phyloP scores from a whole-genome alignment of 495 filamentous ascomycete species.

The Bathelium albidoporum region DNA sequence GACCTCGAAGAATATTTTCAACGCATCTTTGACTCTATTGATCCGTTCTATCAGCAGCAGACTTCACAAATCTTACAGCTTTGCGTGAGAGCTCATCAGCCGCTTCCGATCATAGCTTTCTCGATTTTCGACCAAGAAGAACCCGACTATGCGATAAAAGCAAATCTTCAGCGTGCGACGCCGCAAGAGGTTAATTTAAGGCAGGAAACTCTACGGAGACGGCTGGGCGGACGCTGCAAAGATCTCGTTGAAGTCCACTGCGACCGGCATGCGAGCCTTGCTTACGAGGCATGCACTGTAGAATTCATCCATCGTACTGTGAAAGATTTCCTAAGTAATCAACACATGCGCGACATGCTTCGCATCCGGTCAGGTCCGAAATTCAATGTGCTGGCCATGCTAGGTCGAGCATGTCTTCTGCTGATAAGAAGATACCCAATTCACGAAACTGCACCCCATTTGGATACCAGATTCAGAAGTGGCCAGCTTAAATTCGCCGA shows the following conservation, averaged over 20 bases:
- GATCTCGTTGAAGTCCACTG: conserved; percentile 1
- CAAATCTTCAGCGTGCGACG: background rate
- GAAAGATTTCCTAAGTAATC: conserved; percentile 1
- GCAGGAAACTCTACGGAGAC: background rate
- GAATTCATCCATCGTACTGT: conserved; percentile 5
- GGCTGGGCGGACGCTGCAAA: background rate
- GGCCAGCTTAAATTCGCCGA: background rate
- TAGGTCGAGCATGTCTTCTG: background rate
- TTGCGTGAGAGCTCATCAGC: conserved; percentile 1
- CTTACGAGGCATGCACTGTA: background rate
- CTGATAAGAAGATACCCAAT: background rate
- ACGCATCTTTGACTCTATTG: conserved; percentile 7
- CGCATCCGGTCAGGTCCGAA: background rate
- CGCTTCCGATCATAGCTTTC: background rate
- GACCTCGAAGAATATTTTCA: conserved; percentile 5
- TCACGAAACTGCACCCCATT: background rate
- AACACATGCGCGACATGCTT: conserved; percentile 3
- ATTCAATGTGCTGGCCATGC: background rate
- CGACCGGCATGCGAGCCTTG: background rate
- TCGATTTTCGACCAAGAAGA: conserved; percentile 5
- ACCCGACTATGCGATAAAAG: background rate
- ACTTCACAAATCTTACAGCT: conserved; percentile 5
- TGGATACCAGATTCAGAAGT: background rate
- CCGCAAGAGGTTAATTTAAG: background rate
- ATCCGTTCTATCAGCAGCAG: conserved; percentile 5